Evolutionary conservation across 1,284 basidiomycete genomes (phyloP).

Genomic region (Laetiporus sulphureus): DNA sequence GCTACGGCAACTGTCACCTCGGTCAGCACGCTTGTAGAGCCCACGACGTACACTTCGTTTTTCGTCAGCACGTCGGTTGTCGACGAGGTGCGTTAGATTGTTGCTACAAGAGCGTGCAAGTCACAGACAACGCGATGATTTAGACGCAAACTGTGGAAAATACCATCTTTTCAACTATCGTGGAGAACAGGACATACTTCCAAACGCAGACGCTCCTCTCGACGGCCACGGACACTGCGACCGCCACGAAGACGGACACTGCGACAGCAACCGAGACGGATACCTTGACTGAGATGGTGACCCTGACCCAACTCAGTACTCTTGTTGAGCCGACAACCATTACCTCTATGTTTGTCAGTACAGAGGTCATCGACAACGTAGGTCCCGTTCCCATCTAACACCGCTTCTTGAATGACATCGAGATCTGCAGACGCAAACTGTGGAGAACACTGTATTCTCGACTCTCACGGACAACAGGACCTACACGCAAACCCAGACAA

Average conservation of each 20-base stretch:
- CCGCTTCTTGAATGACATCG: not conserved
- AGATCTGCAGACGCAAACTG: conserved; percentile 41
- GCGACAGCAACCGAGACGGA: conserved; percentile 42
- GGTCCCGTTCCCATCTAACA: not conserved
- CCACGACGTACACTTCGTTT: conserved; percentile 49
- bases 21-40: conserved; percentile 24
- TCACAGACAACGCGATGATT: not conserved
- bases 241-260: conserved; percentile 21
- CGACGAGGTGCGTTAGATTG: conserved; percentile 40
- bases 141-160: conserved; percentile 27
- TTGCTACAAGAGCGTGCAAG: not conserved
- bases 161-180: conserved; percentile 18
- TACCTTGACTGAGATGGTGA: conserved; percentile 21
- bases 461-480: conserved; percentile 37
- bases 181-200: conserved; percentile 15
- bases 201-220: conserved; percentile 34
- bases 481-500: conserved; percentile 25
- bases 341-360: conserved; percentile 45
- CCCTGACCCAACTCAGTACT: conserved; percentile 25
- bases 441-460: conserved; percentile 45
- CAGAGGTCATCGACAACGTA: conserved; percentile 52
- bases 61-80: conserved; percentile 52
- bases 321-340: conserved; percentile 41
- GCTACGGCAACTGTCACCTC: conserved; percentile 21
- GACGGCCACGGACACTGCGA: conserved; percentile 35